Conservation (phyloP, 176 grass and related monocot species). For the Triticum monococcum region DNA sequence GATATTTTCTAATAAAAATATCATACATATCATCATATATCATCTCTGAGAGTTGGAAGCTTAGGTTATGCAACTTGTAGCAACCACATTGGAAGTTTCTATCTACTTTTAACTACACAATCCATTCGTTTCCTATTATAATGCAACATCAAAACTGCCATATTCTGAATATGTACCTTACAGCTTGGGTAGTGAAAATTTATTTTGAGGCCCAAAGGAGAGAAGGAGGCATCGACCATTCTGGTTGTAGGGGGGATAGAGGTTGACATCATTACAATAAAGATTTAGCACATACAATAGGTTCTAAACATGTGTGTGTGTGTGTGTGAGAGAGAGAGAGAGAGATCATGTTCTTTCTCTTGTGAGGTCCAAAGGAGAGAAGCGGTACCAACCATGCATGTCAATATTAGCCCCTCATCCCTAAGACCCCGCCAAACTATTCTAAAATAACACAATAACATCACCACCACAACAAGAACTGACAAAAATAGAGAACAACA, state of each 20-base stretch:
- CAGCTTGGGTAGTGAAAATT: too few species aligned
- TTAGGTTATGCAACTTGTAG: not conserved
- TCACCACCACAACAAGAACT: not conserved
- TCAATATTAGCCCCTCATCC: constrained; percentile 21
- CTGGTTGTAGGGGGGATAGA: not conserved
- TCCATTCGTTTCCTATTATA: not conserved
- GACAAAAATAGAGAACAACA: not conserved
- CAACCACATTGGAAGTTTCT: not conserved
- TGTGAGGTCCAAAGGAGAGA: constrained; percentile 5
- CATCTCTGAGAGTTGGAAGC: not conserved
- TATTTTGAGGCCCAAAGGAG: too few species aligned
- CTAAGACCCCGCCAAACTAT: constrained; percentile 25
- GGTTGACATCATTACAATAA: not conserved
- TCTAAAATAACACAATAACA: constrained; percentile 20
- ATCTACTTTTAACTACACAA: not conserved
- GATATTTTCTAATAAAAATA: too few species aligned
- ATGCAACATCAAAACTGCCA: too few species aligned
- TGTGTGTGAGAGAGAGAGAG: not conserved
- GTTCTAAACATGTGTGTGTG: not conserved
- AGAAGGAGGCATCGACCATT: not conserved
- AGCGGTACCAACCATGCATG: constrained; percentile 25
- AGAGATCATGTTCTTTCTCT: too few species aligned
- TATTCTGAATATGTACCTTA: not conserved
- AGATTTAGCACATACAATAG: not conserved
- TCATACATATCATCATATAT: too few species aligned